Evolutionary conservation across 2,329 filamentous ascomycete species (phyloP).

Genomic region (Trichothecium sympodiale): DNA sequence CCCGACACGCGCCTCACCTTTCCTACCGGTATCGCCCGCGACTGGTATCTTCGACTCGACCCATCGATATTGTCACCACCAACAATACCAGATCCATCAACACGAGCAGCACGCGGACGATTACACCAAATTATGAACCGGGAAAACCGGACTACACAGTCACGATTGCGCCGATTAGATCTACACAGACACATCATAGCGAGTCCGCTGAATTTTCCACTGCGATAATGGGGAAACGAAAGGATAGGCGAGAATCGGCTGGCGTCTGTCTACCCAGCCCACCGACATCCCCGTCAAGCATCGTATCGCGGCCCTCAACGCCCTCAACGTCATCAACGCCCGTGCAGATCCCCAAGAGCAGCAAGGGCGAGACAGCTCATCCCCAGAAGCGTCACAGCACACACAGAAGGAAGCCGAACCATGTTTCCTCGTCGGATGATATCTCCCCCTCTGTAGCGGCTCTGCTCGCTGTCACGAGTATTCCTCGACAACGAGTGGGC

Average conservation of each 20-base stretch:
- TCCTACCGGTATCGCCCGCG: neutral
- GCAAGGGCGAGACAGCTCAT: constrained; percentile 24
- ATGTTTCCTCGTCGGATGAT: constrained; percentile 39
- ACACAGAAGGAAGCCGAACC: constrained; percentile 23
- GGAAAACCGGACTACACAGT: constrained; percentile 1
- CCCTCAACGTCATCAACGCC: constrained; percentile 33
- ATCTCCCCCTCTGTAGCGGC: constrained; percentile 50
- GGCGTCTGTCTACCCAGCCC: constrained; percentile 16
- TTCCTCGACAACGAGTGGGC: constrained; percentile 34
- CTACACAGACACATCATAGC: neutral
- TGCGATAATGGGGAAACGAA: constrained; percentile 20
- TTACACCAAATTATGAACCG: constrained; percentile 6
- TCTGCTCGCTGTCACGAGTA: constrained; percentile 50
- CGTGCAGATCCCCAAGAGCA: constrained; percentile 41
- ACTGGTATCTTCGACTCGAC: neutral
- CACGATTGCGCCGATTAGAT: constrained; percentile 1
- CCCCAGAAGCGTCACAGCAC: constrained; percentile 23
- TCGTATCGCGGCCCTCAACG: constrained; percentile 16
- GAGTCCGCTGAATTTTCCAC: neutral
- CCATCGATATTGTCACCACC: constrained; percentile 3
- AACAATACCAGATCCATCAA: neutral
- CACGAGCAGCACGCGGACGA: constrained; percentile 2
- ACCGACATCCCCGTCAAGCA: constrained; percentile 15
- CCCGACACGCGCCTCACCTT: neutral
- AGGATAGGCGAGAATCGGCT: constrained; percentile 16